Evolutionary conservation across 2,329 filamentous ascomycete genomes (phyloP), one percentile per base, ranked within the genome.

Genomic region (Diaporthe destruens): DNA sequence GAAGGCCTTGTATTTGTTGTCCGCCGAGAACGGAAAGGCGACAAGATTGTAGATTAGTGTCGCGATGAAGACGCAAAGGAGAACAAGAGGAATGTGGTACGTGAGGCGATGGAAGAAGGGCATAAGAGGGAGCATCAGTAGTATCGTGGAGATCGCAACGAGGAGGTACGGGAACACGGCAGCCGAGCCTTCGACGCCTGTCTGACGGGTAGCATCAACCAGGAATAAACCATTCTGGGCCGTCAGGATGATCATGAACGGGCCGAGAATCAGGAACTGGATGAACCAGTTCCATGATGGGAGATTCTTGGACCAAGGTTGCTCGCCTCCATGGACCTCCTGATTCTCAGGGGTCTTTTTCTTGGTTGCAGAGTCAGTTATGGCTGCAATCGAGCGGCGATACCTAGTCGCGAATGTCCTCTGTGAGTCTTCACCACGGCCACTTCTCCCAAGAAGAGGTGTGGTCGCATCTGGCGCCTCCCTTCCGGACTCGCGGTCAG

Each of bases 51-150:
- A 98, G 71, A 95, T 88, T 36, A 97, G 83, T 1, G 94, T 97
- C 39, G 87, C 93, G 32, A 90, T 78, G 74, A 95, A 94, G 11
- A 98, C 84, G 16, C 92, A 79, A 36, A 97, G 86, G 20, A 98
- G 82, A 77, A 97, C 91, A 0, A 92, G 84, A 0, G 96, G 95
- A 5, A 98, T 81, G 73, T 97, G 94, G 79, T 93, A 93, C 1
- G 92, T 94, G 75, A 96, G 90, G 55, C 96, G 92, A 80, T 98
- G 95, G 53, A 98, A 87, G 79, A 97, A 97, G 0, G 96, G 96
- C 0, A 91, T 88, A 3, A 94, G 81, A 0, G 96, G 96, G 0
- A 94, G 84, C 23, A 98, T 83, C 0, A 98, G 79, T 1, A 98
- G 79, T 0, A 94, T 88, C 16, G 91, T 91, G 74, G 96, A 87